Evolutionary conservation across 768 basidiomycete genomes (phyloP), one percentile per base, ranked within the genome.

Genomic region (Multifurca ochricompacta): DNA sequence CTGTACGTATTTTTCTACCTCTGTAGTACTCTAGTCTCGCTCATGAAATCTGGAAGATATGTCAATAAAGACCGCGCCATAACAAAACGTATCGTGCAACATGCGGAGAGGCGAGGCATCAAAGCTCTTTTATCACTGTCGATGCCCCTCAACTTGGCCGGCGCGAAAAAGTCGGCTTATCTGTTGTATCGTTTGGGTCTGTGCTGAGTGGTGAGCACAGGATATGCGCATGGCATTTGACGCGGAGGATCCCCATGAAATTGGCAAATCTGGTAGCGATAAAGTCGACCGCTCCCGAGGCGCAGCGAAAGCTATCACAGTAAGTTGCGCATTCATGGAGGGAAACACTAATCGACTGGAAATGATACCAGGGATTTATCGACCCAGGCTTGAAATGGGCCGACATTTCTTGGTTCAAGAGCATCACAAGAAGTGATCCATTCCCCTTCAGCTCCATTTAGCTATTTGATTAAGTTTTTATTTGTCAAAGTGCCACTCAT

Each of bases 201-300:
- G 7, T 18, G 39, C 44, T 56, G 44, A 57, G 43, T 27, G 4
- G 37, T 39, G n/a, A 39, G 36, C 6, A n/a, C 41, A 80, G 82
- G 95, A 98, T 65, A 97, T 98, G 93, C 77, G 95, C 23, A 87
- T 87, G 82, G 95, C 92, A 66, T 97, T 97, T 57, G 90, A 87
- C 35, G 91, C 87, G 2, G 86, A 84, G 31, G 82, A 82, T 61
- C 78, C 78, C 19, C 75, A 77, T 10, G 80, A 78, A 55, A 77
- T 80, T 8, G 64, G 66, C 7, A 77, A 76, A 59, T 71, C 71
- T n/a, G 69, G 69, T 11, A 68, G 73, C 14, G 73, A 74, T 27
- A 71, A 70, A 27, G 80, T 93, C 40, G 84, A 93, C 63, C 80
- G 87, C 39, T 83, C 87, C 48, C 89, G 96, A 66, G 95, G 95